Base-by-base conservation (phyloP, 768 basidiomycete genomes). In the Lentinula guzmanii region DNA sequence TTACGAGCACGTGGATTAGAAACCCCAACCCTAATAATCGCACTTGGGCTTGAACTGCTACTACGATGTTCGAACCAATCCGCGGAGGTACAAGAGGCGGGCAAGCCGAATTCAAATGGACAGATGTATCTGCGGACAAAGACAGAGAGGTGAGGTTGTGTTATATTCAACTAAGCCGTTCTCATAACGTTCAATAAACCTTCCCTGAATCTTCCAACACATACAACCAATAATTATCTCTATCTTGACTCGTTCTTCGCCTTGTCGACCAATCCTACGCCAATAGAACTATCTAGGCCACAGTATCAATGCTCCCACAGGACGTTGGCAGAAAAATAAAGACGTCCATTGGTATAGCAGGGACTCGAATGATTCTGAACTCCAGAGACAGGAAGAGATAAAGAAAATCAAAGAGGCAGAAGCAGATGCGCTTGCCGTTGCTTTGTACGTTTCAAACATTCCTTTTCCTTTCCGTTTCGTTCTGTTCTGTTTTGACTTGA, bases 291-390 rank as follows among this genome's bases (percentile, higher is more conserved):
- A 98, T 72, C 85, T 98, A 2, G 95, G 95, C 4, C 93, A 96
- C 71, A 91, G 91, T 58, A 85, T 97, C 75, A 95, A 95, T 69
- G 95, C 95, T 2, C 95, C 95, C 0, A 92, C 92, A 1, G 95
- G 95, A 1, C 80, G 95, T 52, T 98, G 95, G 95, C 95, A 97
- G 75, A 95, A 95, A 76, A 93, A 94, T 77, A 94, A 95, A 71
- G 95, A 98, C 68, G 76, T 98, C 15, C 95, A 96, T 68, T 98
- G 95, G 95, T 98, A 96, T 70, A 84, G 77, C 67, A 86, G 95
- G 33, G 92, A 94, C 4, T 31, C 63, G 37, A 68, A 70, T 1
- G 64, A 68, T 13, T 66, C 66, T 3, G 83, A 83, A 13, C 71
- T 71, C 10, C 84, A 85, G 63, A 77, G 83, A 59, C 67, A 58